Evolutionary conservation across 108 stramenopile species (phyloP).

Genomic region (Skeletonema menzelii): DNA sequence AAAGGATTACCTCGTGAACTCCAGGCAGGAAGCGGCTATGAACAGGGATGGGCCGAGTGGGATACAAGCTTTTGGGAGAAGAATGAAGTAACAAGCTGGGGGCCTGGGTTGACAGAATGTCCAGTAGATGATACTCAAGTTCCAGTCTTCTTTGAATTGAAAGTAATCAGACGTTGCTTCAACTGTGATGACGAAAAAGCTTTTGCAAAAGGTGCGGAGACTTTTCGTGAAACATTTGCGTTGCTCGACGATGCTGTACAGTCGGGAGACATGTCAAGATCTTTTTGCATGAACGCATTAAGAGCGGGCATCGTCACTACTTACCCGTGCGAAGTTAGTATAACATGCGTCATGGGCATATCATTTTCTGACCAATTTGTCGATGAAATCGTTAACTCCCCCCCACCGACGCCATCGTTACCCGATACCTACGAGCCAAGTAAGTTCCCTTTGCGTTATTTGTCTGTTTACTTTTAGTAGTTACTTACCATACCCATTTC

Average conservation of each 20-base stretch:
- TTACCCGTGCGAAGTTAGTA: not conserved
- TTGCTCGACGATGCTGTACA: not conserved
- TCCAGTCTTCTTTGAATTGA: not conserved
- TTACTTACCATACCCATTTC: not conserved
- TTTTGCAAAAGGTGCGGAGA: not conserved
- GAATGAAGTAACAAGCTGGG: not conserved
- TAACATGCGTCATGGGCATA: not conserved
- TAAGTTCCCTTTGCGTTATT: not conserved
- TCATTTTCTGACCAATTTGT: not conserved
- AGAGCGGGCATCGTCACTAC: not conserved
- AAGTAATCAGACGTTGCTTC: not conserved
- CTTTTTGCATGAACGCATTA: not conserved
- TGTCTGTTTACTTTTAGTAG: not conserved
- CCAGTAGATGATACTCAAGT: not conserved
- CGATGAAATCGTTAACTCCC: not conserved
- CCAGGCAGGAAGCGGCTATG: not conserved
- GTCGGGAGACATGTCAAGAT: not conserved
- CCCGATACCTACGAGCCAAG: not conserved
- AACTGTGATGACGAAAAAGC: not conserved
- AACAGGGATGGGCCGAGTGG: not conserved
- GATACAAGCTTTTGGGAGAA: not conserved
- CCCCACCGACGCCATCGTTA: not conserved
- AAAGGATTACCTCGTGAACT: not conserved
- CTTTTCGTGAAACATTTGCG: not conserved
- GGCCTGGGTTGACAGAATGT: not conserved